Evolutionary conservation across 2,329 filamentous ascomycete genomes (phyloP).

Genomic region (Colletotrichum simmondsii): DNA sequence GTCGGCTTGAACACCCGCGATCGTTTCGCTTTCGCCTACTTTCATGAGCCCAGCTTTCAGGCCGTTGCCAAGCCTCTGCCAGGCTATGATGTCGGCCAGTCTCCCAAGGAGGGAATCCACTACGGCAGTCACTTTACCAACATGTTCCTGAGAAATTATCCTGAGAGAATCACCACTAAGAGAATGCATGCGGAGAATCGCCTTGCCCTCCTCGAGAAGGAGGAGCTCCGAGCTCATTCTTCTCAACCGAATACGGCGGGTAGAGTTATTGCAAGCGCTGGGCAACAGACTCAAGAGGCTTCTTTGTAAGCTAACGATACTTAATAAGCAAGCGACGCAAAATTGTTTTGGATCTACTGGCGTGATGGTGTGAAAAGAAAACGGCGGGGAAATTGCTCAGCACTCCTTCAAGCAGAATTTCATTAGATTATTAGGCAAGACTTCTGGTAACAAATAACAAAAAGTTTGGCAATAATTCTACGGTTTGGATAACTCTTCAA

Average conservation of each 20-base stretch:
- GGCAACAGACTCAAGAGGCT: not conserved
- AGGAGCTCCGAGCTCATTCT: slow-evolving; percentile 41
- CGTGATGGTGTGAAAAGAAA: not conserved
- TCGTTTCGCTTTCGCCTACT: slow-evolving; percentile 61
- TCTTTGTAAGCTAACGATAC: not conserved
- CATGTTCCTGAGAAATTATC: slow-evolving; percentile 62
- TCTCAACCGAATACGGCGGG: not conserved
- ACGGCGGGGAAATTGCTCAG: not conserved
- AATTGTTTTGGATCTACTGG: not conserved
- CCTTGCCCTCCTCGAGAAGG: slow-evolving; percentile 38
- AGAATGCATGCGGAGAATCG: slow-evolving; percentile 47
- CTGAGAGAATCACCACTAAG: slow-evolving; percentile 55
- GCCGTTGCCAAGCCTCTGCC: slow-evolving; percentile 55
- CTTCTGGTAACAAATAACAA: too few relatives aligned
- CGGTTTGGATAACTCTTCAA: too few relatives aligned
- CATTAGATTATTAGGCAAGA: too few relatives aligned
- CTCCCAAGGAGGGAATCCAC: slow-evolving; percentile 52
- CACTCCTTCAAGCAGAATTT: not conserved
- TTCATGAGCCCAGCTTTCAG: slow-evolving; percentile 62
- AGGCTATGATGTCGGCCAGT: slow-evolving; percentile 46
- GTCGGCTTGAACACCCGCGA: slow-evolving; percentile 60
- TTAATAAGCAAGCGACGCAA: not conserved
- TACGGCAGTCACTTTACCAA: slow-evolving; percentile 65
- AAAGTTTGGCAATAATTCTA: too few relatives aligned
- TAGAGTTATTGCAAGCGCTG: not conserved